Conservation (phyloP, 2,329 filamentous ascomycete genomes). For the Curvularia eragrostidis region DNA sequence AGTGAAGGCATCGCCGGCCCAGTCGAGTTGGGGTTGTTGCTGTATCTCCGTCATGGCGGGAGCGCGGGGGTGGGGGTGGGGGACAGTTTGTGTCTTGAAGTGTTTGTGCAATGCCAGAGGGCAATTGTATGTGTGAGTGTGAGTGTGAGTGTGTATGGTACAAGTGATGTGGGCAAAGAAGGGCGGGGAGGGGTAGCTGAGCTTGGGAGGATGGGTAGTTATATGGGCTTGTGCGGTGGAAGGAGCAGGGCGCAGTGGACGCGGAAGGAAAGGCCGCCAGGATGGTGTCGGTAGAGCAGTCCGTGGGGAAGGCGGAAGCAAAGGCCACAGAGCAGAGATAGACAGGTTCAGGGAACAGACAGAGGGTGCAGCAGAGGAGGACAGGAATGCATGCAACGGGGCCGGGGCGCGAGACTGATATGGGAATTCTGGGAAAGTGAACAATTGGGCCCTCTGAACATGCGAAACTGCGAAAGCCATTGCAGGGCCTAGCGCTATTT, state of each 20-base stretch:
- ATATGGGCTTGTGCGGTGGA: background rate
- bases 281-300: background rate
- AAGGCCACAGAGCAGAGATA: background rate
- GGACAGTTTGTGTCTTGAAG: background rate
- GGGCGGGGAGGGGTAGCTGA: background rate
- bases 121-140: background rate
- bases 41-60: conserved; percentile 33
- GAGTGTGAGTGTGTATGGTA: background rate
- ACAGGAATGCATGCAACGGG: conserved; percentile 4
- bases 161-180: background rate
- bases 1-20: conserved; percentile 39
- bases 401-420: conserved; percentile 6
- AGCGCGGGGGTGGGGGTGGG: too few relatives aligned
- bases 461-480: conserved; percentile 21
- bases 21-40: conserved; percentile 29
- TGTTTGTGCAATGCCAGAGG: background rate
- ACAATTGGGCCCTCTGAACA: conserved; percentile 15
- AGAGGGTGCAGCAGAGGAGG: background rate
- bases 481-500: background rate
- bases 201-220: background rate
- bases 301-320: background rate
- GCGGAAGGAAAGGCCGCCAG: background rate
- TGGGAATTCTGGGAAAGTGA: conserved; percentile 11
- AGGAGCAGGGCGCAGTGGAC: background rate
- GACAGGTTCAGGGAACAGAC: background rate